Conservation (phyloP, 495 filamentous ascomycete genomes). For the Entonaema liquescens region DNA sequence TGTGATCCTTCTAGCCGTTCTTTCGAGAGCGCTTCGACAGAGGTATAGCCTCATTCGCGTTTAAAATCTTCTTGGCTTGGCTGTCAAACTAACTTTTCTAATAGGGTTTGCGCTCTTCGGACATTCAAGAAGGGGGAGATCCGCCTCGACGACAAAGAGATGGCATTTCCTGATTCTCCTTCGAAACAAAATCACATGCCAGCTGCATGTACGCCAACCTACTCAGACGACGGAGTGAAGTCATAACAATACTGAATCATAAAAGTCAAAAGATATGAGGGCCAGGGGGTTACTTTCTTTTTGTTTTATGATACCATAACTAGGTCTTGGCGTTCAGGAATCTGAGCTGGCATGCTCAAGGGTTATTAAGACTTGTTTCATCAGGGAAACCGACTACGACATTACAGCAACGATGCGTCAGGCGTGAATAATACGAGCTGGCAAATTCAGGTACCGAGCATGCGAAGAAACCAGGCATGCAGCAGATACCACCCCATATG, state of each 20-base stretch:
- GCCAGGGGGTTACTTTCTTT: conserved; percentile 15
- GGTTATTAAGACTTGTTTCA: conserved; percentile 28
- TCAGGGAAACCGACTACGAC: conserved; percentile 7
- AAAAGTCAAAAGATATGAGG: conserved; percentile 20
- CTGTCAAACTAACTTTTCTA: conserved; percentile 2
- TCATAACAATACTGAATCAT: conserved; percentile 15
- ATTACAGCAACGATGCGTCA: conserved; percentile 16
- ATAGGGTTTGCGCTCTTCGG: background rate
- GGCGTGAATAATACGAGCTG: conserved; percentile 15
- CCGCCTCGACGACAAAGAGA: conserved; percentile 25
- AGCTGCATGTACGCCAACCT: conserved; percentile 6
- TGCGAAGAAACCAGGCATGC: background rate
- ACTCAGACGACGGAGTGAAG: background rate
- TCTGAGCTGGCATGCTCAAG: conserved; percentile 36
- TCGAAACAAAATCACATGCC: conserved; percentile 1
- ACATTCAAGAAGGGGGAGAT: conserved; percentile 2
- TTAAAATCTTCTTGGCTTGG: background rate
- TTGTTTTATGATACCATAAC: conserved; percentile 37
- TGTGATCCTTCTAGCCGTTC: conserved; percentile 45
- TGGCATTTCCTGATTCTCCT: background rate
- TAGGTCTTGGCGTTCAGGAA: conserved; percentile 36
- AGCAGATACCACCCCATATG: background rate
- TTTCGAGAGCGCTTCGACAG: conserved; percentile 44
- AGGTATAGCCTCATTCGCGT: conserved; percentile 10
- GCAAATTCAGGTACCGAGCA: conserved; percentile 4